These are phyloP conservation scores for Podila epigama DNA, from an alignment of 192 early-diverging fungal genomes.

Conservation along the genomic window DNA sequence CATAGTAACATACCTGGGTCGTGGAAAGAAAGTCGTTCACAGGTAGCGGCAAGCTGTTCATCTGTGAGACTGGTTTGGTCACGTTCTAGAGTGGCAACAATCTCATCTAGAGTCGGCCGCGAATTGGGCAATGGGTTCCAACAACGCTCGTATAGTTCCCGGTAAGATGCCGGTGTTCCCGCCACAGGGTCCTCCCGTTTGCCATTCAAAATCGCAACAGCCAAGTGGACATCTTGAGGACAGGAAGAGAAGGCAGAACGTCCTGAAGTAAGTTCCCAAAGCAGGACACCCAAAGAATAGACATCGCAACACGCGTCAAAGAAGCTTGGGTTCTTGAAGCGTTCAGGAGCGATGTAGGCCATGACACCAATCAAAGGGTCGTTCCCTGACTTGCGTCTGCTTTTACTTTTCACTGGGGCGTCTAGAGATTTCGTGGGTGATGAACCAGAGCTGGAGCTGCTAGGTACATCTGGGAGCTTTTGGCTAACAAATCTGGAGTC, in stretches of 20 bases:
- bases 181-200: conserved; percentile 28
- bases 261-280: conserved; percentile 54
- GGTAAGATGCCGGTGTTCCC: conserved; percentile 39
- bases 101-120: conserved; percentile 34
- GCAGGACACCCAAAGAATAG: conserved; percentile 52
- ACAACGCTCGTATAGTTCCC: conserved; percentile 40
- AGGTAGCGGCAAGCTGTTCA: conserved; percentile 17
- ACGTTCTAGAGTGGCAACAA: conserved; percentile 9
- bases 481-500: conserved; percentile 23
- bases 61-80: conserved; percentile 1
- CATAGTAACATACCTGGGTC: conserved; percentile 2
- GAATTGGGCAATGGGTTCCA: conserved; percentile 25
- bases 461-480: conserved; percentile 1
- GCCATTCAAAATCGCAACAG: conserved; percentile 38
- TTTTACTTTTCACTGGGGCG: background rate
- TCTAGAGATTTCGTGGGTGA: background rate
- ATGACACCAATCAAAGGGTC: conserved; percentile 38
- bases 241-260: conserved; percentile 24
- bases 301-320: conserved; percentile 51
- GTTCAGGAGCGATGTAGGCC: conserved; percentile 45
- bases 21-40: background rate
- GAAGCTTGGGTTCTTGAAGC: conserved; percentile 35
- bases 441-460: background rate
- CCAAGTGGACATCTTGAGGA: conserved; percentile 35
- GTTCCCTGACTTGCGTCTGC: background rate